Evolutionary conservation across 768 basidiomycete species (phyloP), one percentile per base, ranked within the genome.

Genomic region (Leucogyrophana mollusca): DNA sequence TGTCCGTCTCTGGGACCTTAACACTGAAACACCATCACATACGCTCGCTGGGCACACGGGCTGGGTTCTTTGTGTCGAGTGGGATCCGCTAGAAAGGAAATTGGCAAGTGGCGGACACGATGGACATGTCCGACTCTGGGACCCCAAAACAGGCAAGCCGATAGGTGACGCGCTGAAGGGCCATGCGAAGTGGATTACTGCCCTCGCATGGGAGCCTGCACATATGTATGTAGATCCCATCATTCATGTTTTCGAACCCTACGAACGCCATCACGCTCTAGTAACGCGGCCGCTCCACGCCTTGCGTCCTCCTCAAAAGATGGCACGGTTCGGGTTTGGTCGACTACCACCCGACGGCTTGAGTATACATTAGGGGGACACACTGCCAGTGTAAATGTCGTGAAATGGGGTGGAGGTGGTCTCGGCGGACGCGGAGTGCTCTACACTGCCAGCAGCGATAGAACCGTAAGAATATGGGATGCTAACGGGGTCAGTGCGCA

Each of bases 41-140:
- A 86, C 84, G 11, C 75, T 98, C 14, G 68, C 78, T 0, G 96
- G 96, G 0, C 96, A 99, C 60, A 83, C 83, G 54, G 94, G 94
- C 1, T 97, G 94, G 95, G 93, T 99, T 2, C 76, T 98, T 2
- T 97, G 93, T 56, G 90, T 94, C 4, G 96, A 97, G 59, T 99
- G 95, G 94, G 94, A 97, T 57, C 89, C 90, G 0, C 78, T 90
- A 74, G 94, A 97, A 60, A 73, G 93, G 35, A 86, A 84, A 56
- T 69, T 98, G 11, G 95, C 94, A 0, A 93, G 90, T 3, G 96
- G 96, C 1, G 94, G 94, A 0, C 87, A 97, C 59, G 94, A 99
- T 64, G 90, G 91, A 14, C 88, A 93, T 57, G 90, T 93, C 51
- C 74, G 93, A 41, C 66, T 98, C 48, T 99, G 95, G 96, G 89